phyloP scores from a whole-genome alignment of 1,284 basidiomycete genomes.

The Tilletia indica region DNA sequence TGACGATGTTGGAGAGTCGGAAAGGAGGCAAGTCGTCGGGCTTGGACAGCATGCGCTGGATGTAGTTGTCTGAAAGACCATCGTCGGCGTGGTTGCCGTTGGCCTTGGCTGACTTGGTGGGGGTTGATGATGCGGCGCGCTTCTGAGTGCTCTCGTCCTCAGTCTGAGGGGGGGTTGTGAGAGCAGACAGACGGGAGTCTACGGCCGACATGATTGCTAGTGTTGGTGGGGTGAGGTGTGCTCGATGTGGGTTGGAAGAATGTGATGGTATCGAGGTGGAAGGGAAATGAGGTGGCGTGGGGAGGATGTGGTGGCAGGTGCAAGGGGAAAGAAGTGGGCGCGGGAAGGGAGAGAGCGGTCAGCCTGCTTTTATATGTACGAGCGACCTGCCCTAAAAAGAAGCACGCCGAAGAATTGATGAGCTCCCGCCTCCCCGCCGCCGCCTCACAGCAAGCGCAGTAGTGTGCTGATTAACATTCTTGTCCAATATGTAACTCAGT shows the following conservation, averaged over 20 bases:
- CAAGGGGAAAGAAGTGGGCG: background rate
- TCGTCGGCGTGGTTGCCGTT: slow-evolving; percentile 4
- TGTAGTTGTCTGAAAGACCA: slow-evolving; percentile 16
- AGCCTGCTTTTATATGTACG: background rate
- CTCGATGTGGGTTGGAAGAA: background rate
- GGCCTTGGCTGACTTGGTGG: background rate
- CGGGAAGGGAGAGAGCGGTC: background rate
- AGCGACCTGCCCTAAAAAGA: background rate
- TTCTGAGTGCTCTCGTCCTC: slow-evolving; percentile 18
- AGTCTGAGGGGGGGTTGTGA: slow-evolving; percentile 9
- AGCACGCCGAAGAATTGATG: too few species aligned
- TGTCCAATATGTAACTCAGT: too few species aligned
- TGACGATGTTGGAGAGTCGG: slow-evolving; percentile 46
- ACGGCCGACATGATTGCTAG: background rate
- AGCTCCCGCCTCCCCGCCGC: too few species aligned
- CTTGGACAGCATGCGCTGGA: slow-evolving; percentile 12
- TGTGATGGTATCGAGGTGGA: background rate
- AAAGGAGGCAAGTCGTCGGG: slow-evolving; percentile 39
- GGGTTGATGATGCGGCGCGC: background rate
- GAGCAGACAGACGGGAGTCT: background rate
- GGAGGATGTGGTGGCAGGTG: background rate
- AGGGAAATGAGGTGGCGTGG: background rate
- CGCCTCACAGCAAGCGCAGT: background rate
- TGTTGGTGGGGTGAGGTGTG: background rate
- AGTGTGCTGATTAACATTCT: background rate